Conservation (phyloP, 2,329 filamentous ascomycete genomes). For the Trichoderma aggressivum region DNA sequence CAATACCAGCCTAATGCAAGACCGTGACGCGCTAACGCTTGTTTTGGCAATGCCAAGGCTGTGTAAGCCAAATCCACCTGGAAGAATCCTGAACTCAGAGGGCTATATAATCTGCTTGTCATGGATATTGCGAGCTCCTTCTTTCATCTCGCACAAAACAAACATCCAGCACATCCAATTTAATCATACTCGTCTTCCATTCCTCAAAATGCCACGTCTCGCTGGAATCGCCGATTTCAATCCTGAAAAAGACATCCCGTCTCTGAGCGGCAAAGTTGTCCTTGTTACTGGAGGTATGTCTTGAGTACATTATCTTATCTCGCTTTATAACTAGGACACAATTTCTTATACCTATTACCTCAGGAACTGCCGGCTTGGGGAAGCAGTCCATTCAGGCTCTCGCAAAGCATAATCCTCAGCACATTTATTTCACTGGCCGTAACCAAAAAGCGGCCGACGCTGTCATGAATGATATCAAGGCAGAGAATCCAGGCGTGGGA, state of each 20-base stretch:
- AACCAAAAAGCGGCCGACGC: constrained; percentile 31
- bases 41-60: not conserved
- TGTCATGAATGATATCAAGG: not conserved
- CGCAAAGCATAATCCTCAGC: constrained; percentile 21
- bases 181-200: not conserved
- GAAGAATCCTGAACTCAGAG: not conserved
- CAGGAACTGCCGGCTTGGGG: constrained; percentile 57
- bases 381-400: constrained; percentile 39
- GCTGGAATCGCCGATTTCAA: not conserved
- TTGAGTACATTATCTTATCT: not conserved
- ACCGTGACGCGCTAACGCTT: not conserved
- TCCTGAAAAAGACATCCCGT: not conserved
- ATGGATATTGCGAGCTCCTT: not conserved
- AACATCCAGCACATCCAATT: not conserved
- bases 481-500: constrained; percentile 36
- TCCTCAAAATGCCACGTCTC: not conserved
- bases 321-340: not conserved
- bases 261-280: not conserved
- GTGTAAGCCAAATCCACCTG: not conserved
- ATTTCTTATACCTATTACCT: not conserved
- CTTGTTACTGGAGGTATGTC: constrained; percentile 1
- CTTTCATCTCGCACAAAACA: not conserved
- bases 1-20: not conserved
- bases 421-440: constrained; percentile 31
- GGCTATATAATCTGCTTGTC: not conserved